A percentile compares a stretch with the other conserved stretches of the same genome.
Conservation (phyloP, 495 filamentous ascomycete species). For the Aspergillus coremiiformis region DNA sequence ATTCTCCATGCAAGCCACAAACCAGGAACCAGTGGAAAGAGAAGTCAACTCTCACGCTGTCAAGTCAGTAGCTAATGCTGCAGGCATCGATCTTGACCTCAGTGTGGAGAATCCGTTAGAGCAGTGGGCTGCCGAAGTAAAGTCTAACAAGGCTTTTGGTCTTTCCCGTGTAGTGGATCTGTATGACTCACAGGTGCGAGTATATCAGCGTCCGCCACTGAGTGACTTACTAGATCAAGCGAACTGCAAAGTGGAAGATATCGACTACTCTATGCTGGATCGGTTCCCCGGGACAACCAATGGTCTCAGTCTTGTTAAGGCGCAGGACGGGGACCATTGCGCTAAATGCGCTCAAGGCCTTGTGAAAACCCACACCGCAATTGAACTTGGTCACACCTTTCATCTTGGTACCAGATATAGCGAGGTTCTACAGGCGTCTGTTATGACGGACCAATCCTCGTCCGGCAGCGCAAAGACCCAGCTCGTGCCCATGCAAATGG, state of each 20-base stretch:
- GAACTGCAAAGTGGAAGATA: conserved; percentile 22
- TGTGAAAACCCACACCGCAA: conserved; percentile 60
- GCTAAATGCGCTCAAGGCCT: conserved; percentile 56
- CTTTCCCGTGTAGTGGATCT: conserved; percentile 29
- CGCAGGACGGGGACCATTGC: conserved; percentile 63
- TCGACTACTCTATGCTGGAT: conserved; percentile 37
- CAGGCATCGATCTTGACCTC: conserved; percentile 63
- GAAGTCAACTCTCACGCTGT: conserved; percentile 66
- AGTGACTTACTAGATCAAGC: conserved; percentile 31
- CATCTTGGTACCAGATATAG: conserved; percentile 87
- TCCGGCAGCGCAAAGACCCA: conserved; percentile 17
- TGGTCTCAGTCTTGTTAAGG: conserved; percentile 51
- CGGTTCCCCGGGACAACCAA: conserved; percentile 33
- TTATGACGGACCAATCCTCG: conserved; percentile 35
- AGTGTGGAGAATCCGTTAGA: conserved; percentile 54
- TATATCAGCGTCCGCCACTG: conserved; percentile 39
- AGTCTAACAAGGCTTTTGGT: conserved; percentile 15
- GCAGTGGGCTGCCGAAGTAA: conserved; percentile 47
- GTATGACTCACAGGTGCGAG: conserved; percentile 39
- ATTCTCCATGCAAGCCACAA: conserved; percentile 27
- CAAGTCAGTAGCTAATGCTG: conserved; percentile 49
- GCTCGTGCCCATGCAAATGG: conserved; percentile 70
- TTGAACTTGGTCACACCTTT: conserved; percentile 94
- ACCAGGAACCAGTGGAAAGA: conserved; percentile 29
- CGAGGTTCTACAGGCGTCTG: conserved; percentile 56